A percentile compares a stretch with the other conserved stretches of the same genome.
phyloP scores from a whole-genome alignment of 228 moss, liverwort and hornwort genomes.

The Sphagnum fallax region DNA sequence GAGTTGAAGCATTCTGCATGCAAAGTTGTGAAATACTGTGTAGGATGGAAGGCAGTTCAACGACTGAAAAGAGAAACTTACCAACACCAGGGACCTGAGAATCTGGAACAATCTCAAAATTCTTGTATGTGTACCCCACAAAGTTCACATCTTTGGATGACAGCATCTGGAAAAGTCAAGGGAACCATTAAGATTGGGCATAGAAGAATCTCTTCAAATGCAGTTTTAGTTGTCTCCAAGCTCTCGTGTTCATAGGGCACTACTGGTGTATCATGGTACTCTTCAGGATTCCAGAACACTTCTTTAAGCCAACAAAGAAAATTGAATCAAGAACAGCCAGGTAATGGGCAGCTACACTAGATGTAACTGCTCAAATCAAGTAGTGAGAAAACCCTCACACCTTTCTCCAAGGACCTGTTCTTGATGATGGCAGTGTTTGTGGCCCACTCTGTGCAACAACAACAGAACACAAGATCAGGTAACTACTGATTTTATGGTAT shows the following conservation, averaged over 20 bases:
- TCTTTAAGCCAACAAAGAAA: not conserved
- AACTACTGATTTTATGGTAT: too few relatives aligned
- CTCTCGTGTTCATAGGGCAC: too few relatives aligned
- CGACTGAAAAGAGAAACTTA: slow-evolving; percentile 15
- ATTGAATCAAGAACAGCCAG: too few relatives aligned
- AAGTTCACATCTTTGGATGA: slow-evolving; percentile 98
- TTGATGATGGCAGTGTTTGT: slow-evolving; percentile 74
- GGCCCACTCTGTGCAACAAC: slow-evolving; percentile 68
- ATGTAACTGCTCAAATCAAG: too few relatives aligned
- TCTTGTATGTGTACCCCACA: slow-evolving; percentile 98
- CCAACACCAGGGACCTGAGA: slow-evolving; percentile 88
- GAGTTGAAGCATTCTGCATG: too few relatives aligned
- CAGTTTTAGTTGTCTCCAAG: not conserved
- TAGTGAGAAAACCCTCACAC: slow-evolving; percentile 17
- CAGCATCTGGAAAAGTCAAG: slow-evolving; percentile 62
- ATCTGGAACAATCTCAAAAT: slow-evolving; percentile 99
- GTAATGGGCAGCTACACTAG: too few relatives aligned
- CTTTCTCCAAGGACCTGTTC: slow-evolving; percentile 99
- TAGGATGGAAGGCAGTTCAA: too few relatives aligned
- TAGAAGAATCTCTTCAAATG: too few relatives aligned
- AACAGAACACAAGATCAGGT: too few relatives aligned
- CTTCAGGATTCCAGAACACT: too few relatives aligned
- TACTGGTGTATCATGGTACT: too few relatives aligned
- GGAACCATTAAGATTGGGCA: not conserved
- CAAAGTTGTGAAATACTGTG: too few relatives aligned